Evolutionary conservation across 306 rosid species (phyloP).

Genomic region (Parietaria judaica): DNA sequence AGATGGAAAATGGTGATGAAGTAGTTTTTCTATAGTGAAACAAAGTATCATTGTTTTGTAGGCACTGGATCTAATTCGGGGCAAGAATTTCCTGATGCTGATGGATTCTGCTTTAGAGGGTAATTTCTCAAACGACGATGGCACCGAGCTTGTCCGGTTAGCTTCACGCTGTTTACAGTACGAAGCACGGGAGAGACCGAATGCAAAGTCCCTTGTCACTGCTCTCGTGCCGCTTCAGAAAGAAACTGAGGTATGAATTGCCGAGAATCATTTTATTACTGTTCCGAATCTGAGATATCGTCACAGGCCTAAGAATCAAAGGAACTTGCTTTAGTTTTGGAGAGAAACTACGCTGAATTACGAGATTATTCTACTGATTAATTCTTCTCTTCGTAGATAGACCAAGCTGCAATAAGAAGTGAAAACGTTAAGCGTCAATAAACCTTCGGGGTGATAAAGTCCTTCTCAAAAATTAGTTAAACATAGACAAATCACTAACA

Average conservation of each 20-base stretch:
- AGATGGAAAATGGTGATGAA: neutral
- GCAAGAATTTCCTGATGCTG: conserved; percentile 82
- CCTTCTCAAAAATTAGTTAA: too few relatives aligned
- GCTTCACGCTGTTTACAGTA: conserved; percentile 94
- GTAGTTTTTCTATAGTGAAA: neutral
- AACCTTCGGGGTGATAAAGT: too few relatives aligned
- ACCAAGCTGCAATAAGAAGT: too few relatives aligned
- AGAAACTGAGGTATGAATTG: conserved; percentile 64
- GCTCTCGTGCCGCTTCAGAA: conserved; percentile 80
- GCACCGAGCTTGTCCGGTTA: conserved; percentile 86
- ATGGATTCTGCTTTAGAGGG: conserved; percentile 97
- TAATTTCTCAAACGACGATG: conserved; percentile 89
- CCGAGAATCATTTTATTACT: neutral
- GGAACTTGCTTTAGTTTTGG: too few relatives aligned
- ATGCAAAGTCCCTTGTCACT: conserved; percentile 74
- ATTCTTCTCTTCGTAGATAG: too few relatives aligned
- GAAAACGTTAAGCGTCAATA: too few relatives aligned
- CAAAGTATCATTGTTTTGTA: conserved; percentile 12
- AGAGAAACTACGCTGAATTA: too few relatives aligned
- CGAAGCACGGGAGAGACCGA: conserved; percentile 97
- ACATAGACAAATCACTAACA: too few relatives aligned
- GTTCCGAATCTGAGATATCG: too few relatives aligned
- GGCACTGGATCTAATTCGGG: conserved; percentile 95
- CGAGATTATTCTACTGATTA: too few relatives aligned
- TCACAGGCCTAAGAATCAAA: too few relatives aligned